Evolutionary conservation across 257 asterid species (phyloP), one percentile per base, ranked within the genome.

Genomic region (Solanum etuberosum): DNA sequence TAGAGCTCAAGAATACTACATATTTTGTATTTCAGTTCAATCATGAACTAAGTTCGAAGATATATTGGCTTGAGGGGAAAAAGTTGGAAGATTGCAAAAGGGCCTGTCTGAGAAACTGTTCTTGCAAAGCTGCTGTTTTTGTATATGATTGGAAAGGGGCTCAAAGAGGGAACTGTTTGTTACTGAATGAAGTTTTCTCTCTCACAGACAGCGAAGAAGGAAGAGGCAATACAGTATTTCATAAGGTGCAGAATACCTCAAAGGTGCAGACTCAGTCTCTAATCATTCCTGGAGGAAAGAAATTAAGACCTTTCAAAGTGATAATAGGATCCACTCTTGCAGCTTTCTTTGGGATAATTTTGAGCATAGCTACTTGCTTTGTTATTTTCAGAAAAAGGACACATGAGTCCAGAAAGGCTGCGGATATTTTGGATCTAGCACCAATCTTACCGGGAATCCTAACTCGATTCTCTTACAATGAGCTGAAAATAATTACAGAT

Each of bases 61-160:
- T 5, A 29, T 68, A 6, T 0, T 5, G 21, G 35, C 20, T 34
- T 7, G 68, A 7, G 40, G 4, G 5, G 27, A 4, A 2, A 20
- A 35, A 72, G 29, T 3, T 43, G 9, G 40, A 86, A 34, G 54
- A 71, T 16, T 86, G 88, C 73, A 72, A 72, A 51, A 61, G 23
- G 88, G 59, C 46, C 70, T 86, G 84, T 8, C 71, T 86, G 84
- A 42, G 42, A 7, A 86, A 86, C 32, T 86, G 87, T 57, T 86
- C 84, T n/a, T 86, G 88, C 81, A 40, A 35, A 34, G 84, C 88
- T 51, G 88, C 12, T 16, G 32, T 34, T 43, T 86, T 88, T 70
- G 5, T 15, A 7, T 20, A 51, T 43, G 2, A 7, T 20, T 35
- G 35, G 35, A 29, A 15, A 3, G 11, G 23, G 32, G 0, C 0